These are phyloP conservation scores for Uronychia binucleata DNA, from an alignment of 73 alveolate genomes.

Conservation along the genomic window DNA sequence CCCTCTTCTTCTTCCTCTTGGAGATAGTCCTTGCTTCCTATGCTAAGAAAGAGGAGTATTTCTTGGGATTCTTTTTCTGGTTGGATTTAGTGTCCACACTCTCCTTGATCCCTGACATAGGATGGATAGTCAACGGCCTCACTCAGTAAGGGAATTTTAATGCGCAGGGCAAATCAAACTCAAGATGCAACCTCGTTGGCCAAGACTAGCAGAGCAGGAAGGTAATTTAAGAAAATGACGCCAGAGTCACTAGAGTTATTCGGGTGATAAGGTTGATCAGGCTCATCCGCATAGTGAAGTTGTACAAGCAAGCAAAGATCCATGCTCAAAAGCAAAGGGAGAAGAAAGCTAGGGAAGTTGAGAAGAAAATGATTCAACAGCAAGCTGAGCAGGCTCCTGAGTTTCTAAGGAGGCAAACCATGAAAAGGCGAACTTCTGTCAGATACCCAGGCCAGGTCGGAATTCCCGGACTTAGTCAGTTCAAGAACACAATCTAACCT, in stretches of 20 bases:
- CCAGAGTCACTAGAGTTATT: constrained; percentile 75
- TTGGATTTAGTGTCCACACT: constrained; percentile 89
- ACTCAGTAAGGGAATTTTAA: constrained; percentile 62
- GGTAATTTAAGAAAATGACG: no score
- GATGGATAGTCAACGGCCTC: constrained; percentile 76
- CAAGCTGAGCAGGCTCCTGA: no score
- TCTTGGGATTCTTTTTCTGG: constrained; percentile 90
- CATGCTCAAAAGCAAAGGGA: constrained; percentile 49
- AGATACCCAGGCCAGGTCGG: no score
- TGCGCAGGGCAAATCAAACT: constrained; percentile 57
- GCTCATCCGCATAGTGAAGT: constrained; percentile 70
- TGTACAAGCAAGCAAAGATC: constrained; percentile 56
- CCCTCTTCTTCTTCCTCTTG: constrained; percentile 37
- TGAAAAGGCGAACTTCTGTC: no score
- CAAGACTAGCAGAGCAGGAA: constrained; percentile 78
- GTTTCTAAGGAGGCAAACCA: no score
- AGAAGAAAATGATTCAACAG: constrained; percentile 1
- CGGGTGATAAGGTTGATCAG: constrained; percentile 72
- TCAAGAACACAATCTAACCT: no score
- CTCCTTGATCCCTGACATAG: constrained; percentile 88
- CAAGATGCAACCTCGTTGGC: constrained; percentile 72
- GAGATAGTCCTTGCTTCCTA: constrained; percentile 70
- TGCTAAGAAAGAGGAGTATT: constrained; percentile 54
- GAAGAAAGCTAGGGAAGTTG: constrained; percentile 7
- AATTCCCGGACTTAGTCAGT: no score